A percentile compares a stretch with the other conserved stretches of the same genome.
These are phyloP conservation scores for Cordyceps sp. DNA, from an alignment of 2,329 filamentous ascomycete species.

Conservation along the genomic window DNA sequence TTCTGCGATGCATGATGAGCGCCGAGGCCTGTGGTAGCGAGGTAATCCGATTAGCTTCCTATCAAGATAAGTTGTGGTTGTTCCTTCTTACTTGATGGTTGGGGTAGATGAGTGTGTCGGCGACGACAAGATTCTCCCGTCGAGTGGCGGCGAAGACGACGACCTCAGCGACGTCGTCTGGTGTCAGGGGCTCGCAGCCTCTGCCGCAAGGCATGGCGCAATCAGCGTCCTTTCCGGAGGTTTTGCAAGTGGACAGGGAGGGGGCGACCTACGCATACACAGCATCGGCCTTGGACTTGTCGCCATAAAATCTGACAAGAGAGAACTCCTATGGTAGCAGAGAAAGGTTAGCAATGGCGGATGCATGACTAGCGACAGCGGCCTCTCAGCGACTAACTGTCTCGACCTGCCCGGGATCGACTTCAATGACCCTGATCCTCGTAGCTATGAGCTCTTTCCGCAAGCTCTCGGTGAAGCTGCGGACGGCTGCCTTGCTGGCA, in stretches of 20 bases:
- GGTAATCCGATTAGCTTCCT: background rate
- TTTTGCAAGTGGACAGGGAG: background rate
- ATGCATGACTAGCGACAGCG: background rate
- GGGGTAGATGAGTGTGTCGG: constrained; percentile 74
- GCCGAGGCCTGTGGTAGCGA: constrained; percentile 13
- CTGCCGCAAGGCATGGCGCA: constrained; percentile 25
- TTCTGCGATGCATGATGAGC: constrained; percentile 14
- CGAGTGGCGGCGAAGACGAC: constrained; percentile 73
- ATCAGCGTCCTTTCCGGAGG: too few relatives aligned
- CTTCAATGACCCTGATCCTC: constrained; percentile 67
- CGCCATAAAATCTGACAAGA: constrained; percentile 72
- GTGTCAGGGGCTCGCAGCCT: constrained; percentile 67
- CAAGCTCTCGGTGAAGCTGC: constrained; percentile 68
- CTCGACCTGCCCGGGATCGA: constrained; percentile 87
- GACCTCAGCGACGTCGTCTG: constrained; percentile 81
- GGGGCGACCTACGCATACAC: constrained; percentile 59
- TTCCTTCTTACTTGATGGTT: constrained; percentile 56
- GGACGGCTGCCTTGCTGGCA: constrained; percentile 77
- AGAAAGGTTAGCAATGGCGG: constrained; percentile 1
- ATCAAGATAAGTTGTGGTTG: background rate
- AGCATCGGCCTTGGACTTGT: constrained; percentile 76
- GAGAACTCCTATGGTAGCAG: constrained; percentile 52
- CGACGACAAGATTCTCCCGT: constrained; percentile 79
- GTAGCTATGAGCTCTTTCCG: constrained; percentile 70
- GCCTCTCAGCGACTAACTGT: constrained; percentile 33